phyloP scores from a whole-genome alignment of 306 rosid species.

The Vigna unguiculata region DNA sequence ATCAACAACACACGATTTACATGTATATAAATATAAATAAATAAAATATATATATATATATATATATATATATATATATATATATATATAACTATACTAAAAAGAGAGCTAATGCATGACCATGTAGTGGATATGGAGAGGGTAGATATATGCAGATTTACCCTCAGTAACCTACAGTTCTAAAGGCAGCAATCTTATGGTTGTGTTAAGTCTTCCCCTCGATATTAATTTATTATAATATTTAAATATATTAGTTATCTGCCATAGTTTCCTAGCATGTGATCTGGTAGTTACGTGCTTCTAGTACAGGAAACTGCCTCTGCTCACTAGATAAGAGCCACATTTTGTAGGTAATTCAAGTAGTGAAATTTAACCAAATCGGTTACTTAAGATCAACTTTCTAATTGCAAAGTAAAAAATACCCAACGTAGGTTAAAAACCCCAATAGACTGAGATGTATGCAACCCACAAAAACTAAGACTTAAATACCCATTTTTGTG shows the following conservation, averaged over 20 bases:
- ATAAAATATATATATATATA: too few species aligned
- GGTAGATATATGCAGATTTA: background rate
- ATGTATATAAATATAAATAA: background rate
- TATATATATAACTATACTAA: background rate
- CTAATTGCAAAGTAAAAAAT: background rate
- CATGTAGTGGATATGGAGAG: background rate
- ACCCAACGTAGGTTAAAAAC: background rate
- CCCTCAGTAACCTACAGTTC: background rate
- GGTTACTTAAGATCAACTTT: slow-evolving; percentile 17
- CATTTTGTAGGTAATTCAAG: slow-evolving; percentile 5
- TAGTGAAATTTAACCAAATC: slow-evolving; percentile 24
- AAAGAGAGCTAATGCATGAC: background rate
- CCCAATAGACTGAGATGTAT: slow-evolving; percentile 14
- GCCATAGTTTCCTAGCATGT: background rate
- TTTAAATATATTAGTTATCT: slow-evolving; percentile 10
- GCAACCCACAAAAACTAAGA: slow-evolving; percentile 15
- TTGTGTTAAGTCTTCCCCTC: background rate
- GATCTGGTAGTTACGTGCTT: background rate
- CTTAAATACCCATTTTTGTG: background rate
- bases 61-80: too few species aligned
- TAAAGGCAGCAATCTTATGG: background rate
- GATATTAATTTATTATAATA: background rate
- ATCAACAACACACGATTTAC: background rate
- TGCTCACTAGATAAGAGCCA: background rate
- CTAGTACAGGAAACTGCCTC: slow-evolving; percentile 1